These are phyloP conservation scores for Nakazawaea wyomingensis DNA, from an alignment of 805 yeast genomes.

Conservation along the genomic window DNA sequence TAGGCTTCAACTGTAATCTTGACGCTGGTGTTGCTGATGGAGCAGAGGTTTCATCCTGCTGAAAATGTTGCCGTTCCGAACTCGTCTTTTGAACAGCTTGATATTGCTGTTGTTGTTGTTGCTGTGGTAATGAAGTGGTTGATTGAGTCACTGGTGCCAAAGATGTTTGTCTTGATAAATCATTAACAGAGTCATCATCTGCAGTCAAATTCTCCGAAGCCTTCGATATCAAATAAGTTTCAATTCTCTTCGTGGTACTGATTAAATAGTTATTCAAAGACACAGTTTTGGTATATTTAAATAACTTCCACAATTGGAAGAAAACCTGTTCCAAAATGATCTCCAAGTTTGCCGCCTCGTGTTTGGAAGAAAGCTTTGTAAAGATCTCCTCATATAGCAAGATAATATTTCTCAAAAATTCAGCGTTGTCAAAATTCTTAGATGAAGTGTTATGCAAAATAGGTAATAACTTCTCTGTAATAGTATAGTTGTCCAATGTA, in stretches of 20 bases:
- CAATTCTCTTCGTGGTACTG: conserved; percentile 15
- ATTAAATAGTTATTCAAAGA: conserved; percentile 17
- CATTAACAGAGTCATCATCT: neutral
- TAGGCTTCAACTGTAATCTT: conserved; percentile 4
- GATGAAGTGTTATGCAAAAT: conserved; percentile 41
- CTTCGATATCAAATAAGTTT: conserved; percentile 16
- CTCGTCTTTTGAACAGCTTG: neutral
- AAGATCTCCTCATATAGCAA: conserved; percentile 25
- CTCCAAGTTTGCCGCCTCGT: conserved; percentile 16
- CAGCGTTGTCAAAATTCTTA: conserved; percentile 25
- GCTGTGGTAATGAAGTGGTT: neutral
- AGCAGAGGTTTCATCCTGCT: no score
- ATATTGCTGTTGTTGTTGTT: conserved; percentile 2
- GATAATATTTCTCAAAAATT: conserved; percentile 25
- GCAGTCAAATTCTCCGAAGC: conserved; percentile 15
- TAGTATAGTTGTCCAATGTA: conserved; percentile 58
- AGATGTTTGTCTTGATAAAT: neutral
- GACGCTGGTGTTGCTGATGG: no score
- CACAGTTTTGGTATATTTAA: conserved; percentile 18
- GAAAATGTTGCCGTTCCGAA: neutral
- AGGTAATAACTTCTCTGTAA: conserved; percentile 79
- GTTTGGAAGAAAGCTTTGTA: conserved; percentile 19
- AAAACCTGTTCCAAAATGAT: conserved; percentile 26
- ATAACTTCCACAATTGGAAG: conserved; percentile 30
- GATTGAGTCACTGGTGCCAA: neutral